Base-by-base conservation (phyloP, 2,329 filamentous ascomycete genomes). In the Cladosporium halotolerans region DNA sequence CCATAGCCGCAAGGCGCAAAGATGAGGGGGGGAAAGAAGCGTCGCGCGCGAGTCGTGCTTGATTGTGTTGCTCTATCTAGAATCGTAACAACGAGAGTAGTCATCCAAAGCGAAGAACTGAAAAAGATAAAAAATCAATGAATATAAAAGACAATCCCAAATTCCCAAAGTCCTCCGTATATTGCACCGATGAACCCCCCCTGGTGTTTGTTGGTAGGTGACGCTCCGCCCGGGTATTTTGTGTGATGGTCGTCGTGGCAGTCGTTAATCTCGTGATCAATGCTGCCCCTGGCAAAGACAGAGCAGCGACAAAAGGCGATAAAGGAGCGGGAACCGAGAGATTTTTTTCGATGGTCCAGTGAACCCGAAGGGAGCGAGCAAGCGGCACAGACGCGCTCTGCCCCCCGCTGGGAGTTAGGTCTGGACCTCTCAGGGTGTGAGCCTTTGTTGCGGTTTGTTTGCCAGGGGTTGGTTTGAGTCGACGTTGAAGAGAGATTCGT, bases 371-470 rank as follows among this genome's bases (percentile, higher is more conserved):
- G 2, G 40, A 32, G 32, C 13, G 40, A 51, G 48, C 48, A 51
- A 44, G 48, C 48, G 48, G 48, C 48, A 51, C 48, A 51, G 48
- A 51, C 48, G 48, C 48, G 48, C 48, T 51, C 48, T 51, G 18
- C 32, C 40, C 31, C 28, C 14, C 16, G 16, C 16, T 18, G 16
- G 16, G 16, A 18, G 16, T 18, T 18, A 18, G 0, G 16, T 18
- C 16, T 18, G 16, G 16, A 18, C 16, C 16, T 18, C 36, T 39
- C 36, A 9, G 16, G 36, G 36, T 14, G 36, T 28, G 23, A 4
- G 23, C 23, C 23, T 28, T 9, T 36, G 4, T 18, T 18, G 16
- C 16, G 16, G 16, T 18, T 11, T n/a, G 4, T 36, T 51, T 51
- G 48, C 40, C 48, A 34, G 28, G 28, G 39, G 16, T 16, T 44